Evolutionary conservation across 106 monocot genomes (phyloP), one percentile per base, ranked within the genome.

Genomic region (Acorus gramineus): DNA sequence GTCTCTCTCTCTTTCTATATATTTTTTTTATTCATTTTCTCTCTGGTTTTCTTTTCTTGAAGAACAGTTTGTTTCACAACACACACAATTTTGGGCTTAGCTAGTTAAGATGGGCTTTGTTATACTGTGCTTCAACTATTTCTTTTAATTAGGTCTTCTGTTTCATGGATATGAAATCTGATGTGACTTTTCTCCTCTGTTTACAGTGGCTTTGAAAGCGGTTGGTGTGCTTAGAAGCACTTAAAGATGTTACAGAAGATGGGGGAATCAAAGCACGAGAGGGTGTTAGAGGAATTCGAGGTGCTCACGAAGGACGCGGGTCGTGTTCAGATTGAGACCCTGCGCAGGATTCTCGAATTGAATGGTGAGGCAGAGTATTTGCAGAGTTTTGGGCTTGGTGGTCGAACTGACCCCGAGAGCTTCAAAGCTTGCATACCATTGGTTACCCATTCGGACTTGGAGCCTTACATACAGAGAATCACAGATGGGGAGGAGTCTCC

Each of bases 221-320:
- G 28, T 28, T 28, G 28, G 28, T 28, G 28, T 28, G 28, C 28
- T 28, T 28, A 28, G 28, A 28, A 28, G 28, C 28, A 28, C 28
- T 28, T 28, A 28, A 28, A 28, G 28, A 28, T 28, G 28, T 28
- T 28, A 53, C 0, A 63, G 13, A 13, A 63, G 5, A 69, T 69
- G 69, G 49, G 49, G 3, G 14, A 49, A 6, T 59, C 50, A 4
- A 59, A 8, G 47, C 9, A 48, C 5, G 47, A 57, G 8, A 68
- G 68, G 9, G 56, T 68, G 57, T 47, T 68, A 47, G 59, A 69
- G 14, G 50, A 59, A 45, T 69, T 69, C 49, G 69, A 69, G 48
- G 48, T 5, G 14, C 47, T 49, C 28, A 69, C 49, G 14, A 48
- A 50, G 14, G 50, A 69, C 8, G 69, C 49, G 3, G 50, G 45